Evolutionary conservation across 2,329 filamentous ascomycete species (phyloP).

Genomic region (Penicillium hordei): DNA sequence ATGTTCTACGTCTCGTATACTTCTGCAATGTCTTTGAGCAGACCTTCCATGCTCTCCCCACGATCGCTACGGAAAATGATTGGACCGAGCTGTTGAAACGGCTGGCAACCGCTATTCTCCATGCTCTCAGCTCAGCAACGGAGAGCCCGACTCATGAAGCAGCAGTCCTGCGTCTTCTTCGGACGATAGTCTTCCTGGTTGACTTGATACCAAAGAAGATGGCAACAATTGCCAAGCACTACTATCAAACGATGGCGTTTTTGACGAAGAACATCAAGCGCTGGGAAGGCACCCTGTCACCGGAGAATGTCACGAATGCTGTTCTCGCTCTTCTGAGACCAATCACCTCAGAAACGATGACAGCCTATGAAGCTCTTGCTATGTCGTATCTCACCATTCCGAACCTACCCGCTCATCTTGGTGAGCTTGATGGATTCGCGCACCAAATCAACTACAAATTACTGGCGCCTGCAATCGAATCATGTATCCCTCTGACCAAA

Average conservation of each 20-base stretch:
- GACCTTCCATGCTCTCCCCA: slow-evolving; percentile 39
- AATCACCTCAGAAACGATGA: slow-evolving; percentile 45
- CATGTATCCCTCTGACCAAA: slow-evolving; percentile 28
- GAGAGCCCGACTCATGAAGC: slow-evolving; percentile 1
- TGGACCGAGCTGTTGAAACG: slow-evolving; percentile 44
- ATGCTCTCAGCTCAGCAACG: slow-evolving; percentile 32
- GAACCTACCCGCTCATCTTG: slow-evolving; percentile 39
- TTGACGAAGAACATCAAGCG: slow-evolving; percentile 33
- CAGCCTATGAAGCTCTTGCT: slow-evolving; percentile 48
- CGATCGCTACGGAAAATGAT: slow-evolving; percentile 40
- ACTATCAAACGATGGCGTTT: slow-evolving; percentile 42
- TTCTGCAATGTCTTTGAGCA: slow-evolving; percentile 45
- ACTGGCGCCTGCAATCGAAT: slow-evolving; percentile 41
- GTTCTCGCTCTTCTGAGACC: slow-evolving; percentile 45
- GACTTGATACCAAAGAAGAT: slow-evolving; percentile 43
- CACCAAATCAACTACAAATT: slow-evolving; percentile 54
- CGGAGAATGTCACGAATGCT: slow-evolving; percentile 32
- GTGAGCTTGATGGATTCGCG: slow-evolving; percentile 45
- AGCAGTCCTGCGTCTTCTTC: slow-evolving; percentile 35
- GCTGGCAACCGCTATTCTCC: slow-evolving; percentile 39
- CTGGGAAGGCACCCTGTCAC: slow-evolving; percentile 23
- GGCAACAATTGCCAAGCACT: slow-evolving; percentile 39
- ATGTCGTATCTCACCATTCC: slow-evolving; percentile 49
- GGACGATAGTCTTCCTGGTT: slow-evolving; percentile 38
- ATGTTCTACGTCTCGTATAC: slow-evolving; percentile 44